These are phyloP conservation scores for Crithidia expoeki DNA, from an alignment of 208 protist genomes.

Conservation along the genomic window DNA sequence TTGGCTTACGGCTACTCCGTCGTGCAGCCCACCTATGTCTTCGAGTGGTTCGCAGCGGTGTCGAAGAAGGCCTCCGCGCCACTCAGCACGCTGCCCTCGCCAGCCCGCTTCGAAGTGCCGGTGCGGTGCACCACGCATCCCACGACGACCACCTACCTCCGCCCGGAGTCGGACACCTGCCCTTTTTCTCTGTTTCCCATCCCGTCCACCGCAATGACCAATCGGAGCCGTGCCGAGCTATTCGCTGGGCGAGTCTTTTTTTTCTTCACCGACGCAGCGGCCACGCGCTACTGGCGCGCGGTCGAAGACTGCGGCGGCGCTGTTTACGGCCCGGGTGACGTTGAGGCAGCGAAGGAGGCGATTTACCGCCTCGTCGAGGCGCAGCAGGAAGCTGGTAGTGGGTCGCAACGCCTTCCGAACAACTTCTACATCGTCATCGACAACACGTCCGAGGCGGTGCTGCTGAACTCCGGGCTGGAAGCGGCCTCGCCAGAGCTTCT, in stretches of 20 bases:
- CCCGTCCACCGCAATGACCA: constrained; percentile 47
- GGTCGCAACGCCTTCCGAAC: constrained; percentile 15
- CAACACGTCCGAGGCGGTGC: constrained; percentile 40
- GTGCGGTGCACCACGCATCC: constrained; percentile 43
- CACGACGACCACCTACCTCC: constrained; percentile 53
- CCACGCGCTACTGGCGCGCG: constrained; percentile 43
- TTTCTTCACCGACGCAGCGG: constrained; percentile 54
- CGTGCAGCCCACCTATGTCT: constrained; percentile 71
- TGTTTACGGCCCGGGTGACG: constrained; percentile 35
- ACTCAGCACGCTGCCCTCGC: constrained; percentile 71
- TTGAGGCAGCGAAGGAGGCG: constrained; percentile 31
- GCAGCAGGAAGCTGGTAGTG: constrained; percentile 16
- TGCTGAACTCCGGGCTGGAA: constrained; percentile 38
- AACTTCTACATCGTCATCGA: constrained; percentile 72
- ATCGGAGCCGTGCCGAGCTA: constrained; percentile 47
- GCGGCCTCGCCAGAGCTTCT: constrained; percentile 34
- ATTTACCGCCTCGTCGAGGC: constrained; percentile 30
- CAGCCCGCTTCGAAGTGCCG: constrained; percentile 62
- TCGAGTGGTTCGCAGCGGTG: constrained; percentile 81
- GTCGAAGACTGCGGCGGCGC: constrained; percentile 44
- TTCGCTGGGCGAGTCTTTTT: constrained; percentile 55
- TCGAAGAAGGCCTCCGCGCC: constrained; percentile 55
- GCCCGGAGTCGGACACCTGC: constrained; percentile 71
- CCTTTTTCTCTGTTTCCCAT: constrained; percentile 82
- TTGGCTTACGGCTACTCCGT: constrained; percentile 75